Percentiles rank a stretch among this genome's conserved stretches.
phyloP scores from a whole-genome alignment of 2,329 filamentous ascomycete species.

The Chrysoporthe puriensis region DNA sequence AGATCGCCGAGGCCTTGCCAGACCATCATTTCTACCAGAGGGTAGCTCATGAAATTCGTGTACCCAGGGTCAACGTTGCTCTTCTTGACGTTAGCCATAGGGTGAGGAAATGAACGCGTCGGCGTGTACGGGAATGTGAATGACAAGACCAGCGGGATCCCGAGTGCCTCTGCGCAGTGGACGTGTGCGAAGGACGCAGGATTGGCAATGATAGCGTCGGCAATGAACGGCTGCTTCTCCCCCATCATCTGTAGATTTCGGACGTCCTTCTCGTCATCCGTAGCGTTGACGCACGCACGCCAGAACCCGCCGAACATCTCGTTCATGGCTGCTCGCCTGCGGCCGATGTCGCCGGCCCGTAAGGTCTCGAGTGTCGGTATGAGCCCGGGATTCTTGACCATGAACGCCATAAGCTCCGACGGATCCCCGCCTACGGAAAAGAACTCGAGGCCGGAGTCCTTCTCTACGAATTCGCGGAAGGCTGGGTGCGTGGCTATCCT shows the following conservation, averaged over 20 bases:
- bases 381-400: conserved; percentile 83
- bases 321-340: conserved; percentile 70
- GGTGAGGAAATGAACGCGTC: conserved; percentile 76
- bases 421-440: conserved; percentile 81
- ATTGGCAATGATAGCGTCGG: conserved; percentile 84
- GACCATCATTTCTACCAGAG: conserved; percentile 82
- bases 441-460: conserved; percentile 75
- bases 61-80: conserved; percentile 73
- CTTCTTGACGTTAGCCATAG: conserved; percentile 74
- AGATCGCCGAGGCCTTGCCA: conserved; percentile 88
- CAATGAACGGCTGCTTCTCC: conserved; percentile 63
- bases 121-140: conserved; percentile 86
- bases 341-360: conserved; percentile 72
- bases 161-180: conserved; percentile 78
- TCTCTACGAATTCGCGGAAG: conserved; percentile 75
- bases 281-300: conserved; percentile 75
- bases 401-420: conserved; percentile 82
- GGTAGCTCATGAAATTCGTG: conserved; percentile 81
- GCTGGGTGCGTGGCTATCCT: conserved; percentile 78
- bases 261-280: conserved; percentile 67
- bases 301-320: conserved; percentile 86
- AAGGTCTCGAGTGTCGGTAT: conserved; percentile 76
- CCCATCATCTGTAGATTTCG: conserved; percentile 69
- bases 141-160: conserved; percentile 81
- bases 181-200: conserved; percentile 78